These are phyloP conservation scores for Glaciozyma martinii DNA, from an alignment of 768 basidiomycete species.

Conservation along the genomic window DNA sequence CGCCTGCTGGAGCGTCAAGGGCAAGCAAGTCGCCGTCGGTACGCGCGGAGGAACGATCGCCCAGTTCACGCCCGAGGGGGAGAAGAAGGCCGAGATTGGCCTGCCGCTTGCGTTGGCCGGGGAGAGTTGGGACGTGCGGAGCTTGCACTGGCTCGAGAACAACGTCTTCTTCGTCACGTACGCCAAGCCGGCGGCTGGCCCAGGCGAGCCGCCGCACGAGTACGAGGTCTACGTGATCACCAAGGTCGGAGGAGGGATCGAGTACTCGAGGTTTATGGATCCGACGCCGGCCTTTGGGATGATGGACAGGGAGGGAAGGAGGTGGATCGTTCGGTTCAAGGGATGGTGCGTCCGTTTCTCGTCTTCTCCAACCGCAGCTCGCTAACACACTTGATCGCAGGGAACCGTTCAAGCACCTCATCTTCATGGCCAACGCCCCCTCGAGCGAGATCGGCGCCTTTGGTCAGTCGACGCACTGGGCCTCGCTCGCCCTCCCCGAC, in stretches of 20 bases:
- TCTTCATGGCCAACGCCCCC: background rate
- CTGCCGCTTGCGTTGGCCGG: conserved; percentile 31
- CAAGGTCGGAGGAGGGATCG: background rate
- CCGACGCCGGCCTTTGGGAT: conserved; percentile 39
- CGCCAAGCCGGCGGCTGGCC: conserved; percentile 4
- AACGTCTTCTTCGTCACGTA: conserved; percentile 42
- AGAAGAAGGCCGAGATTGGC: conserved; percentile 38
- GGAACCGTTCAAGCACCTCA: background rate
- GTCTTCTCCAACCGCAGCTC: too few relatives aligned
- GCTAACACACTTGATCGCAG: too few relatives aligned
- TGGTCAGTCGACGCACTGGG: conserved; percentile 33
- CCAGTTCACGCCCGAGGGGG: conserved; percentile 42
- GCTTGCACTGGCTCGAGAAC: conserved; percentile 44
- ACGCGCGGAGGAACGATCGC: conserved; percentile 35
- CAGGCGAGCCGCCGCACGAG: conserved; percentile 35
- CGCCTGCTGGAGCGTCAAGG: conserved; percentile 44
- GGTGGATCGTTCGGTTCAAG: conserved; percentile 16
- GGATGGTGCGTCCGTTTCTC: conserved; percentile 11
- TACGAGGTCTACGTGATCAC: conserved; percentile 38
- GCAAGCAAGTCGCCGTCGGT: conserved; percentile 43
- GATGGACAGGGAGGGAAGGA: conserved; percentile 33
- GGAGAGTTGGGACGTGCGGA: conserved; percentile 6
- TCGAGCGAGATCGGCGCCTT: conserved; percentile 44
- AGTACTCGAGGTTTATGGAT: conserved; percentile 31
- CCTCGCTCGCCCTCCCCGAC: conserved; percentile 39